These are phyloP conservation scores for Tetradesmus lagerheimii DNA, from an alignment of 139 green algal genomes.

Conservation along the genomic window DNA sequence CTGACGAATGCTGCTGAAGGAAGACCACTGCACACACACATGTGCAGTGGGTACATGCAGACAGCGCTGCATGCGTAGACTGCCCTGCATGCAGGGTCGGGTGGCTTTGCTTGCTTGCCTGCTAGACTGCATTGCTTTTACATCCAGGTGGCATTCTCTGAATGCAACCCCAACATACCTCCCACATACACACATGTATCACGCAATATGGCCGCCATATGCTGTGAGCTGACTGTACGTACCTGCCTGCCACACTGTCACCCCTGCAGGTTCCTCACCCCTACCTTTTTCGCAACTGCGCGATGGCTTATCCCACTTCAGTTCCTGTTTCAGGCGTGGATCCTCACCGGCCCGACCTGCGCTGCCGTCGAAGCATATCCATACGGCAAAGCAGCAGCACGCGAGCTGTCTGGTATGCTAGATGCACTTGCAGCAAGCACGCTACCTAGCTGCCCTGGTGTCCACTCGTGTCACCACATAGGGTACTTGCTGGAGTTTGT, in stretches of 20 bases:
- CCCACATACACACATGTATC: too few species aligned
- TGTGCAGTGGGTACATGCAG: too few species aligned
- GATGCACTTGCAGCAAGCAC: neutral
- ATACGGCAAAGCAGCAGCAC: neutral
- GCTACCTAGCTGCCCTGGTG: neutral
- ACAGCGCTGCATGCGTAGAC: too few species aligned
- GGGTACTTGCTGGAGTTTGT: slow-evolving; percentile 20
- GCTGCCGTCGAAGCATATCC: neutral
- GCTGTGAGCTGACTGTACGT: neutral
- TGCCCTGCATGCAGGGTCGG: too few species aligned
- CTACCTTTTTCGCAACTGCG: neutral
- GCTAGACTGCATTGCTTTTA: too few species aligned
- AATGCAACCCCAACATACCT: too few species aligned
- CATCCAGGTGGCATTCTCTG: too few species aligned
- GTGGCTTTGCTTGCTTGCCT: too few species aligned
- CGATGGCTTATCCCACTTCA: neutral
- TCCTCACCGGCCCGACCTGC: neutral
- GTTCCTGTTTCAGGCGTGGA: slow-evolving; percentile 3
- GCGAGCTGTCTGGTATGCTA: neutral
- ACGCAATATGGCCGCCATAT: neutral
- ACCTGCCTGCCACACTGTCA: neutral
- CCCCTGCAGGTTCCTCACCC: slow-evolving; percentile 21
- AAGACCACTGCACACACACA: too few species aligned
- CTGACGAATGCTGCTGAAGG: too few species aligned
- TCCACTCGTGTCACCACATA: neutral